Evolutionary conservation across 2,329 filamentous ascomycete species (phyloP), one percentile per base, ranked within the genome.

Genomic region (Aspergillus sp.): DNA sequence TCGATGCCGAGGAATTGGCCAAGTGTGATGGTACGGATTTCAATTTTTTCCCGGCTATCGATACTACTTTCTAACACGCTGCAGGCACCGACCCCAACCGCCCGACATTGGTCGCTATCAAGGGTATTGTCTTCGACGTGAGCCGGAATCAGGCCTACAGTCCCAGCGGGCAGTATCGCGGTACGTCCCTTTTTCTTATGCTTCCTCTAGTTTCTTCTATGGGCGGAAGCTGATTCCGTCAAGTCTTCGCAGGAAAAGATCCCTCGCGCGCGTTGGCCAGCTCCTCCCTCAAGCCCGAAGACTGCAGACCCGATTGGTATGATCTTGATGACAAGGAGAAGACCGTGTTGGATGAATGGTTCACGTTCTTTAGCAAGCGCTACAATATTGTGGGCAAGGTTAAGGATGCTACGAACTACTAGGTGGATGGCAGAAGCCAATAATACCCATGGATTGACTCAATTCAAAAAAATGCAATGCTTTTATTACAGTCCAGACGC

Each of bases 171-270:
- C 83, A 85, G 53, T 98, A 98, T 70, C 80, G 88, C 60, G 87
- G 93, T 96, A 76, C 62, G 78, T 70, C 20, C 42, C 32, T 42
- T 13, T 38, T 42, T 27, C 20, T 25, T 27, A 9, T 9, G 10
- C 22, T 17, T 15, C 17, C 7, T 20, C 7, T 46, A 15, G 13
- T n/a, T 10, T 20, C 17, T 46, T 38, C 32, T 22, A 42, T 41
- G 60, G 49, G 5, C 48, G 12, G 32, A 35, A 35, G 15, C 37
- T 39, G 19, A 39, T 17, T 22, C 10, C 37, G 9, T 41, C 2
- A 57, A 98, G 93, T 96, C 17, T 98, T 98, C 65, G 87, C 89
- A 2, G 93, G 93, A 52, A 95, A 95, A 65, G 94, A 98, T 63
- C 86, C 93, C 22, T 97, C 93, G n/a, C 83, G 89, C 52, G 93